Conservation (phyloP, 495 filamentous ascomycete genomes). For the Aspergillus homomorphus region DNA sequence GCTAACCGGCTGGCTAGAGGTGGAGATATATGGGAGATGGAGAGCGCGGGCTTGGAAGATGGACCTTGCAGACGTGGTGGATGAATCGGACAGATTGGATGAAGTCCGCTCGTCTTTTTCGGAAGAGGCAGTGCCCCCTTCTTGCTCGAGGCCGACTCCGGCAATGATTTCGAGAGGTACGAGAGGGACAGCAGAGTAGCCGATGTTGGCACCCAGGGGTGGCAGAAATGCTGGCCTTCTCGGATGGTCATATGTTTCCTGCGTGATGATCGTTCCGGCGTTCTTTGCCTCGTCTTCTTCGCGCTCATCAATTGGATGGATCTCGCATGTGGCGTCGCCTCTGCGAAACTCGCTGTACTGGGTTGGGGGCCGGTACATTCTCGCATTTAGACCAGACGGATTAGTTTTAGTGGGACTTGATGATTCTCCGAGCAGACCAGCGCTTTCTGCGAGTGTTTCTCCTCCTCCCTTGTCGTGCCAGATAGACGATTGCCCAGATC, state of each 20-base stretch:
- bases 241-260: slow-evolving; percentile 30
- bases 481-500: slow-evolving; percentile 19
- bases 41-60: slow-evolving; percentile 6
- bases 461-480: slow-evolving; percentile 28
- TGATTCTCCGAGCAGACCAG: slow-evolving; percentile 53
- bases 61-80: slow-evolving; percentile 18
- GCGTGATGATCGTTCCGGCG: slow-evolving; percentile 8
- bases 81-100: slow-evolving; percentile 54
- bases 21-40: slow-evolving; percentile 12
- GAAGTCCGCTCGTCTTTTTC: slow-evolving; percentile 55
- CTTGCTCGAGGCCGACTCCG: background rate
- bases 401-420: slow-evolving; percentile 53
- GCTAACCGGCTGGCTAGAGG: slow-evolving; percentile 25
- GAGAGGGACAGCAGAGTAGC: slow-evolving; percentile 4
- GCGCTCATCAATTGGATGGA: slow-evolving; percentile 66
- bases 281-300: slow-evolving; percentile 59
- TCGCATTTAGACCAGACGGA: slow-evolving; percentile 22
- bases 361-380: slow-evolving; percentile 25
- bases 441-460: slow-evolving; percentile 46
- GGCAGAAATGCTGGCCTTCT: slow-evolving; percentile 27
- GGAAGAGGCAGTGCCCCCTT: slow-evolving; percentile 2
- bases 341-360: slow-evolving; percentile 46
- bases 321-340: slow-evolving; percentile 47
- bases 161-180: background rate
- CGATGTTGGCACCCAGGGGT: slow-evolving; percentile 27